Percentiles rank a stretch among this genome's conserved stretches.
Evolutionary conservation across 176 grass and related monocot species (phyloP).

Genomic region (Neostapfia colusana): DNA sequence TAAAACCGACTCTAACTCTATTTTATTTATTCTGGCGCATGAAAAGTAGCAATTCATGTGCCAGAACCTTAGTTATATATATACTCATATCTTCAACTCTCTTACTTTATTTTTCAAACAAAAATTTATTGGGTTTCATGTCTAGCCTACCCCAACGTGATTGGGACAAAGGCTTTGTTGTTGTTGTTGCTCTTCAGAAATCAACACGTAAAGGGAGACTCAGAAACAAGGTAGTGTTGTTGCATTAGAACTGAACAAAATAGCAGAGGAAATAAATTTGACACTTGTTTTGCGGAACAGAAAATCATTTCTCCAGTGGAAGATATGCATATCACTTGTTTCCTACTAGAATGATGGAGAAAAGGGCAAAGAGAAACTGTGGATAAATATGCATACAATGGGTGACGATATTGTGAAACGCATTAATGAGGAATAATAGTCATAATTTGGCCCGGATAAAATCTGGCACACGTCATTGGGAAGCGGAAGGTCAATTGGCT

Average conservation of each 20-base stretch:
- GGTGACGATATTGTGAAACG: conserved; percentile 92
- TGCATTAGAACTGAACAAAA: not conserved
- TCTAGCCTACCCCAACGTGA: no score
- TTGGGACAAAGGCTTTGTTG: no score
- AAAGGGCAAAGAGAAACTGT: conserved; percentile 19
- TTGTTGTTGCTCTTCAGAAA: conserved; percentile 6
- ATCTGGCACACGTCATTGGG: conserved; percentile 89
- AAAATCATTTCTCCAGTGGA: not conserved
- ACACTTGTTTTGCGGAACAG: not conserved
- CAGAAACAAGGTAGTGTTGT: not conserved
- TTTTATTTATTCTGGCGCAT: no score
- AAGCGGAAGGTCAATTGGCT: conserved; percentile 70
- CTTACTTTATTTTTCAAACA: no score
- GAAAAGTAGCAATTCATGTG: no score
- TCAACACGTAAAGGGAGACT: not conserved
- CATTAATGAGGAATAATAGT: conserved; percentile 83
- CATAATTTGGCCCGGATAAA: conserved; percentile 81
- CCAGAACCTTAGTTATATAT: no score
- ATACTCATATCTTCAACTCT: no score
- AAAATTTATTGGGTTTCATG: no score
- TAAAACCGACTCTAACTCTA: no score
- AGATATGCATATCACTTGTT: no score
- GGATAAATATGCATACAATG: conserved; percentile 56
- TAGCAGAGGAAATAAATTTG: not conserved
- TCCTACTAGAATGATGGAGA: conserved; percentile 19